These are phyloP conservation scores for Penicillium occitanis DNA, from an alignment of 2,329 filamentous ascomycete species.

Conservation along the genomic window DNA sequence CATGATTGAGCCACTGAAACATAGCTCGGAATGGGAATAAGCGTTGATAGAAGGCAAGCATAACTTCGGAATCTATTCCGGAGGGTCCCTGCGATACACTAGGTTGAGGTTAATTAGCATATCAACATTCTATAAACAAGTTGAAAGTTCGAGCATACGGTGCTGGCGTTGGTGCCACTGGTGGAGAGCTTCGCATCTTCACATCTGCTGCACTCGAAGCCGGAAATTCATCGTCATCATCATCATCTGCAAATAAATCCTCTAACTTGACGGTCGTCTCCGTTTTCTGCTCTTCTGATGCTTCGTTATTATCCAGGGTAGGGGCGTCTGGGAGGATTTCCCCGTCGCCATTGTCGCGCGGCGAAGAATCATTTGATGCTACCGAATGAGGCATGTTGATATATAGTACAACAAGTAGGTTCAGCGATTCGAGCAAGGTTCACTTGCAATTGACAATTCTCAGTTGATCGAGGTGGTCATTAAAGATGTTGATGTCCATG, in stretches of 20 bases:
- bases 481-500: slow-evolving; percentile 9
- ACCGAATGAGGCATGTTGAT: slow-evolving; percentile 42
- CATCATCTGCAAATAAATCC: slow-evolving; percentile 59
- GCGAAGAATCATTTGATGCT: slow-evolving; percentile 40
- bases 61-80: slow-evolving; percentile 73
- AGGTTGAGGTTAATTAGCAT: background rate
- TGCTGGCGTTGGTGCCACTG: slow-evolving; percentile 32
- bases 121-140: background rate
- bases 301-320: slow-evolving; percentile 19
- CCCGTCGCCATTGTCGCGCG: slow-evolving; percentile 37
- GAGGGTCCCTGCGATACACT: slow-evolving; percentile 30
- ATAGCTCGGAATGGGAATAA: slow-evolving; percentile 92
- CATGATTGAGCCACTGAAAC: slow-evolving; percentile 98
- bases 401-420: background rate
- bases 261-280: slow-evolving; percentile 49
- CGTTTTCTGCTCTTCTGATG: slow-evolving; percentile 23
- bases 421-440: background rate
- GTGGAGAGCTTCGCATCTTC: slow-evolving; percentile 44
- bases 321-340: slow-evolving; percentile 46
- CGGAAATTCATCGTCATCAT: slow-evolving; percentile 56
- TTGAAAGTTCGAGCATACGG: slow-evolving; percentile 34
- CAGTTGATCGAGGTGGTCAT: background rate
- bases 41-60: slow-evolving; percentile 92
- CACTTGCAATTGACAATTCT: background rate
- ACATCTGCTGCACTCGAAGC: slow-evolving; percentile 52